phyloP scores from a whole-genome alignment of 495 filamentous ascomycete species.

The Jackrogersella multiformis region DNA sequence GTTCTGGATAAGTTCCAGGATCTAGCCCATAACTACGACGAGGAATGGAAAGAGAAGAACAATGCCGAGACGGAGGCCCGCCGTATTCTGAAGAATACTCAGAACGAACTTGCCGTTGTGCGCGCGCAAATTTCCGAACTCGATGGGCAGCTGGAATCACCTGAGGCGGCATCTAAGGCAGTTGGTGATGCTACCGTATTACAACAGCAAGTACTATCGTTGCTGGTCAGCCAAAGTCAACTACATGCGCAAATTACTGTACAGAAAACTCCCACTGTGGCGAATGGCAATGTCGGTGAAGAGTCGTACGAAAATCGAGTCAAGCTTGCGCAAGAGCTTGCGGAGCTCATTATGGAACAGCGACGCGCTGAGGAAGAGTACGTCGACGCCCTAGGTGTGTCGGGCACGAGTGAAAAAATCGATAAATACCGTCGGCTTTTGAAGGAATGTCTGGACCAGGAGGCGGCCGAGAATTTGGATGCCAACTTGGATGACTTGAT shows the following conservation, averaged over 20 bases:
- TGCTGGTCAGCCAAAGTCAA: constrained; percentile 54
- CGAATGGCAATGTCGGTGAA: constrained; percentile 47
- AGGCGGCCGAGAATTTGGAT: constrained; percentile 58
- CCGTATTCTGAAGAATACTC: constrained; percentile 62
- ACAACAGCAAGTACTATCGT: constrained; percentile 50
- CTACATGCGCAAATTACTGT: constrained; percentile 50
- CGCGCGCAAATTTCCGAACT: constrained; percentile 60
- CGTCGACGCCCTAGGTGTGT: constrained; percentile 55
- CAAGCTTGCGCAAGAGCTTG: constrained; percentile 52
- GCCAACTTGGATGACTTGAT: constrained; percentile 59
- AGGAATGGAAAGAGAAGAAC: constrained; percentile 67
- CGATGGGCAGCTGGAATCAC: constrained; percentile 53
- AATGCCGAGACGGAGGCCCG: constrained; percentile 65
- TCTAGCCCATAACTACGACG: constrained; percentile 66
- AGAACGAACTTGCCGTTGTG: constrained; percentile 63
- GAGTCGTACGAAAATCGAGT: constrained; percentile 51
- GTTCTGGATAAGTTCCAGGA: constrained; percentile 66
- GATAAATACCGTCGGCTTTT: constrained; percentile 59
- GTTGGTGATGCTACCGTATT: constrained; percentile 47
- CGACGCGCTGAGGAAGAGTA: constrained; percentile 55
- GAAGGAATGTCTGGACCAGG: constrained; percentile 54
- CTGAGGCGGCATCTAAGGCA: constrained; percentile 54
- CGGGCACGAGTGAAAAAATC: constrained; percentile 59
- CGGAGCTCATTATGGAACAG: constrained; percentile 49
- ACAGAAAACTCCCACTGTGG: constrained; percentile 45